Conservation (phyloP, 192 early-diverging fungal species). For the Backusella tuberculispora region DNA sequence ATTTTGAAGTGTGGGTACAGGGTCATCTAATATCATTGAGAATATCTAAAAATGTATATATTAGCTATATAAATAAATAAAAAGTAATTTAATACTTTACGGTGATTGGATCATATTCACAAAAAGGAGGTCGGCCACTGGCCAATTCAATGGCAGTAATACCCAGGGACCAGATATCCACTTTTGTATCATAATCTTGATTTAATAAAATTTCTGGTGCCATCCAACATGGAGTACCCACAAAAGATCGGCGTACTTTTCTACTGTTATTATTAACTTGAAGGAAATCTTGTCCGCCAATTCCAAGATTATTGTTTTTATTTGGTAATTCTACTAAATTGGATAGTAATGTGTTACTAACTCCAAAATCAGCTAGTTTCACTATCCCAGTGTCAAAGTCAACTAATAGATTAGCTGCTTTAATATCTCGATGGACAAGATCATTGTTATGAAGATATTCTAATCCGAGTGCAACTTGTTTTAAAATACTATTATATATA, state of each 20-base stretch:
- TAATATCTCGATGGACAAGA: slow-evolving; percentile 72
- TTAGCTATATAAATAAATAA: not conserved
- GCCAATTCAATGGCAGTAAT: slow-evolving; percentile 48
- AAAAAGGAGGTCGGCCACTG: slow-evolving; percentile 42
- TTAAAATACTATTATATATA: slow-evolving; percentile 34
- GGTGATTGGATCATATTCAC: slow-evolving; percentile 39
- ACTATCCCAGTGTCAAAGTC: slow-evolving; percentile 60
- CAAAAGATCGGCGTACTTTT: slow-evolving; percentile 59
- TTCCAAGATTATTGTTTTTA: not conserved
- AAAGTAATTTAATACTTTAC: slow-evolving; percentile 18
- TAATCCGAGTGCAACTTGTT: slow-evolving; percentile 56
- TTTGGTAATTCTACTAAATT: slow-evolving; percentile 11
- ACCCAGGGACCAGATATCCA: slow-evolving; percentile 52
- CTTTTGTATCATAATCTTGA: slow-evolving; percentile 47
- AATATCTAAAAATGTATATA: slow-evolving; percentile 29
- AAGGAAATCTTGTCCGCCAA: not conserved
- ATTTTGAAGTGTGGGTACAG: slow-evolving; percentile 21
- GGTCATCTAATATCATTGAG: slow-evolving; percentile 20
- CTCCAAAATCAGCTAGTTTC: slow-evolving; percentile 65
- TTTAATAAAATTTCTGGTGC: slow-evolving; percentile 47
- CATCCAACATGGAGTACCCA: slow-evolving; percentile 68
- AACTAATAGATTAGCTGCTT: slow-evolving; percentile 69
- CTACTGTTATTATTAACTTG: not conserved
- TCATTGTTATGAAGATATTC: slow-evolving; percentile 69
- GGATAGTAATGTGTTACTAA: slow-evolving; percentile 23